Conservation (phyloP, 345 rosid genomes). For the Lepidium africanum region DNA sequence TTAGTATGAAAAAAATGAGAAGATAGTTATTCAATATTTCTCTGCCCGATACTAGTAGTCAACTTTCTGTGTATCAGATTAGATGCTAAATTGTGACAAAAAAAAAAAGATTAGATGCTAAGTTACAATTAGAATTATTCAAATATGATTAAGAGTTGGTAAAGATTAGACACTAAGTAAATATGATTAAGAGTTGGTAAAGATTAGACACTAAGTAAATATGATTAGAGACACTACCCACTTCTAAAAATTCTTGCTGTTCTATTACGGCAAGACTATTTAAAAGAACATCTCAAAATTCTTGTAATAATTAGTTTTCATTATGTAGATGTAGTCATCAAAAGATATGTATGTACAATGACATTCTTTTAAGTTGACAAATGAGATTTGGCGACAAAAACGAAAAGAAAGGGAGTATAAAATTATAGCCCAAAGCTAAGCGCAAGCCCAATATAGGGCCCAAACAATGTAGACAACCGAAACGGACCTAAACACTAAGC, state of each 20-base stretch:
- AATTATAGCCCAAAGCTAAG: neutral
- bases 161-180: neutral
- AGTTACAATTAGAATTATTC: neutral
- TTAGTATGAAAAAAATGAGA: neutral
- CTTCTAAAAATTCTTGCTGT: neutral
- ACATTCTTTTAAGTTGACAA: neutral
- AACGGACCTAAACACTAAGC: neutral
- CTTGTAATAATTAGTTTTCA: neutral
- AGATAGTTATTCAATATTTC: too few species aligned
- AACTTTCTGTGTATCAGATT: neutral
- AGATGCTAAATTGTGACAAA: neutral
- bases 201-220: neutral
- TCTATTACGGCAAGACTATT: constrained; percentile 6
- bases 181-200: neutral
- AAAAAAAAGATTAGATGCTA: neutral
- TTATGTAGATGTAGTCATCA: neutral
- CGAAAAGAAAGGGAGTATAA: neutral
- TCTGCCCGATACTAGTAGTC: neutral
- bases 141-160: neutral
- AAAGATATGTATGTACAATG: neutral
- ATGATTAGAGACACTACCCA: neutral
- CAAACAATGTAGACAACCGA: neutral
- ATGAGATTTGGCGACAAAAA: neutral
- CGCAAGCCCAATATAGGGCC: too few species aligned
- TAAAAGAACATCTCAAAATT: neutral